Evolutionary conservation across 352 stramenopile genomes (phyloP).

Genomic region (Globisporangium iwayamae): DNA sequence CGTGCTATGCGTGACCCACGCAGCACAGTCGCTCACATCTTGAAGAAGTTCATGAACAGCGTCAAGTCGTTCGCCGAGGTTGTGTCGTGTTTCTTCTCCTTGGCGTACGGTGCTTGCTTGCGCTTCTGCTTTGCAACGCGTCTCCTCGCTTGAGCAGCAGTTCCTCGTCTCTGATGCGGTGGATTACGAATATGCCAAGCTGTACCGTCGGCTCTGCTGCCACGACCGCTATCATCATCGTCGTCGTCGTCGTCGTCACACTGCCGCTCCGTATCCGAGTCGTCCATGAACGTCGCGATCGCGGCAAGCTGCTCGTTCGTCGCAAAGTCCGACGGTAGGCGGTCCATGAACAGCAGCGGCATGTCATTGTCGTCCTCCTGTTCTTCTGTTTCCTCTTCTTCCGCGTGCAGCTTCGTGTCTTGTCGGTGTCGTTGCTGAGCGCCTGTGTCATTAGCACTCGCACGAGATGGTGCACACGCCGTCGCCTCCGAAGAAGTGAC

Average conservation of each 20-base stretch:
- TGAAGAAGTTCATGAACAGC: conserved; percentile 40
- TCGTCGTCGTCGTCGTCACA: conserved; percentile 1
- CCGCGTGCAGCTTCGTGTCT: background rate
- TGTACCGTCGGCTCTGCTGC: no score
- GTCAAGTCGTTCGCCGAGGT: conserved; percentile 44
- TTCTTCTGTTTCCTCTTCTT: background rate
- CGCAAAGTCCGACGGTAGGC: conserved; percentile 58
- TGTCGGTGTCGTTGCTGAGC: background rate
- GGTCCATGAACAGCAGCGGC: conserved; percentile 78
- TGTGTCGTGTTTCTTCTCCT: conserved; percentile 10
- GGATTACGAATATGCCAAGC: no score
- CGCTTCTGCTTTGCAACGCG: background rate
- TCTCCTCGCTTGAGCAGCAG: conserved; percentile 1
- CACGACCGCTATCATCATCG: background rate
- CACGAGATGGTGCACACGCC: background rate
- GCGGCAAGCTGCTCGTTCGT: conserved; percentile 66
- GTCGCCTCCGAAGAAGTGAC: background rate
- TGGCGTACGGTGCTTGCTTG: conserved; percentile 27
- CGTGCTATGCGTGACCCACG: no score
- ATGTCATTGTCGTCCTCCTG: conserved; percentile 49
- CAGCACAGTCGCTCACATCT: conserved; percentile 20
- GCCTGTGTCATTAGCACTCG: background rate
- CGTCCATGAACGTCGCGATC: conserved; percentile 72
- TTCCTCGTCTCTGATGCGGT: no score
- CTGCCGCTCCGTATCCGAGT: conserved; percentile 36